Evolutionary conservation across 1,139 yeast species (phyloP).

Genomic region (Nakaseomyces sp.): DNA sequence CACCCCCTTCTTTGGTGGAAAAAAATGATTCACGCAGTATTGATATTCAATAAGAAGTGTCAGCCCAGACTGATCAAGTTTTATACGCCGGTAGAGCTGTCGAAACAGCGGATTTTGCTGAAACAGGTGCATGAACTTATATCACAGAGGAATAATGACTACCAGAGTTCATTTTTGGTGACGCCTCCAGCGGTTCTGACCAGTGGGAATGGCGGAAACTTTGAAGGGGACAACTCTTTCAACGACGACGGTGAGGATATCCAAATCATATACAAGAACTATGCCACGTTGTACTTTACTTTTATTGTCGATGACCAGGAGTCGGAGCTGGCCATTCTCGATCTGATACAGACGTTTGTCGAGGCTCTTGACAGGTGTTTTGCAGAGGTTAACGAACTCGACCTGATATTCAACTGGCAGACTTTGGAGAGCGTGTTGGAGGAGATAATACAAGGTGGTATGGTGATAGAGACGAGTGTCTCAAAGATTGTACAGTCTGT

Average conservation of each 20-base stretch:
- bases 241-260: constrained; percentile 67
- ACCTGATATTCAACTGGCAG: constrained; percentile 95
- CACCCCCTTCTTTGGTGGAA: too few species aligned
- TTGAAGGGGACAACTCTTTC: constrained; percentile 62
- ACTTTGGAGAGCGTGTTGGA: constrained; percentile 84
- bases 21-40: constrained; percentile 77
- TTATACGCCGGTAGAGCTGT: constrained; percentile 65
- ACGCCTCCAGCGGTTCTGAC: constrained; percentile 37
- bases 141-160: constrained; percentile 26
- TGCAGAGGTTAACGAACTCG: constrained; percentile 89
- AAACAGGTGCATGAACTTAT: constrained; percentile 30
- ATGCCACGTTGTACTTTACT: constrained; percentile 90
- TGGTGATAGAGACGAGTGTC: constrained; percentile 95
- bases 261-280: constrained; percentile 85
- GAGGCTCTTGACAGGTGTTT: constrained; percentile 90
- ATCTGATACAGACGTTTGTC: constrained; percentile 91
- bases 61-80: constrained; percentile 85
- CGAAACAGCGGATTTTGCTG: constrained; percentile 27
- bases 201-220: constrained; percentile 11
- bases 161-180: constrained; percentile 28
- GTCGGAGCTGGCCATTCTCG: constrained; percentile 86
- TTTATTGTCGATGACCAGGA: constrained; percentile 95
- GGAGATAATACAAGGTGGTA: constrained; percentile 94
- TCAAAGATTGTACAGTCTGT: constrained; percentile 75
- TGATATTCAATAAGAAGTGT: constrained; percentile 87